Conservation (phyloP, 208 protist genomes). For the Trypanosoma melophagium region DNA sequence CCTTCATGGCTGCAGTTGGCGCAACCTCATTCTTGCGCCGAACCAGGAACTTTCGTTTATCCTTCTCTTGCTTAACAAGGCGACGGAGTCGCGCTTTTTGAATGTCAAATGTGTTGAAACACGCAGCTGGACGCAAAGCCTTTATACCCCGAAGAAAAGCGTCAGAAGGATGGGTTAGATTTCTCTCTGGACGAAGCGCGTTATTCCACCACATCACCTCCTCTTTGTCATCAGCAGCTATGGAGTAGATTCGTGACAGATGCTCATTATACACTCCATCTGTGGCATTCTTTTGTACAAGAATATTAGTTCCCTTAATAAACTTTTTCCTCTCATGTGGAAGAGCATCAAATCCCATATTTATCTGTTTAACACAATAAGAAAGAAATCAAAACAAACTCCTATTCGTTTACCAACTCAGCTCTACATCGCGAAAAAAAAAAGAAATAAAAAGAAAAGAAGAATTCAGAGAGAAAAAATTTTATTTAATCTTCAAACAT, state of each 20-base stretch:
- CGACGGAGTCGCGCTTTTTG: conserved; percentile 74
- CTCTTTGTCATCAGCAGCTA: conserved; percentile 55
- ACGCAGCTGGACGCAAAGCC: conserved; percentile 55
- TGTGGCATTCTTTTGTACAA: conserved; percentile 48
- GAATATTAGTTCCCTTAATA: conserved; percentile 78
- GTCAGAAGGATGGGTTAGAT: conserved; percentile 74
- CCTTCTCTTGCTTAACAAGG: conserved; percentile 68
- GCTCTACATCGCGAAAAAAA: no score
- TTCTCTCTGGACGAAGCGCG: conserved; percentile 62
- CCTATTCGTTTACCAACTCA: conserved; percentile 2
- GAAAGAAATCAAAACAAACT: no score
- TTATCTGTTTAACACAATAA: background rate
- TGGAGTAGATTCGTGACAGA: conserved; percentile 55
- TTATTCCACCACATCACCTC: conserved; percentile 73
- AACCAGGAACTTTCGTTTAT: conserved; percentile 42
- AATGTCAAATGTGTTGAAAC: conserved; percentile 81
- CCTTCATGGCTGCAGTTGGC: conserved; percentile 74
- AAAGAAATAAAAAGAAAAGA: conserved; percentile 4
- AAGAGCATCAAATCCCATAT: conserved; percentile 3
- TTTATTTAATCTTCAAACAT: no score
- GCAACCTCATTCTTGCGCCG: conserved; percentile 64
- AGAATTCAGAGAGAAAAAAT: no score
- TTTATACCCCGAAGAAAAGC: conserved; percentile 79
- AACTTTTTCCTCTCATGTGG: conserved; percentile 42
- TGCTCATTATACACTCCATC: conserved; percentile 43